phyloP scores from a whole-genome alignment of 2,329 filamentous ascomycete genomes.

The Xylariaceae sp. region DNA sequence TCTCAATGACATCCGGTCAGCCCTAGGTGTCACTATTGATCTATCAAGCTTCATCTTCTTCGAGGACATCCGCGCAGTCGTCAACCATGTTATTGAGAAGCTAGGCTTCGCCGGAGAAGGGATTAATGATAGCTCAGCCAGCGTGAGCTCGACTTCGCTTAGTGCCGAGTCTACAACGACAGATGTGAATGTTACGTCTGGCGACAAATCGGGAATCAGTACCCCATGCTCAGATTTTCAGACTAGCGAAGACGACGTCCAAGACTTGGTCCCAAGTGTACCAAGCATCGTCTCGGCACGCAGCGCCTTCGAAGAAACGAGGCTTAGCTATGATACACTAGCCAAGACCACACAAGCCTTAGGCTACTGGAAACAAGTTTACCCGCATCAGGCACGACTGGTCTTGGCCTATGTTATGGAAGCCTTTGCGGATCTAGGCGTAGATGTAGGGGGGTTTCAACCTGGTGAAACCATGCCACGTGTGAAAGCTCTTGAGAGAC shows the following conservation, averaged over 20 bases:
- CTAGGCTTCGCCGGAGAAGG: constrained; percentile 7
- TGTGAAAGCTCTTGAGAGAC: background rate
- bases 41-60: constrained; percentile 18
- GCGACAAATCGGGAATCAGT: background rate
- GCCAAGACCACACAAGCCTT: background rate
- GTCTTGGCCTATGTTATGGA: background rate
- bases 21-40: constrained; percentile 14
- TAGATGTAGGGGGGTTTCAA: background rate
- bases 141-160: background rate
- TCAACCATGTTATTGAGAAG: constrained; percentile 11
- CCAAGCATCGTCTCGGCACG: background rate
- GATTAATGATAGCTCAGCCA: constrained; percentile 3
- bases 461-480: background rate
- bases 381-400: background rate
- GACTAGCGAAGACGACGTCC: background rate
- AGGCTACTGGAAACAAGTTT: background rate
- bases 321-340: background rate
- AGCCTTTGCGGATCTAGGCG: background rate
- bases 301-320: background rate
- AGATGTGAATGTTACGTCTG: background rate
- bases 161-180: background rate
- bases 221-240: background rate
- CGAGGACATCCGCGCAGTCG: constrained; percentile 8
- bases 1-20: constrained; percentile 17
- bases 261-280: background rate